Base-by-base conservation (phyloP, 257 asterid genomes). In the Jaltomata sinuosa region DNA sequence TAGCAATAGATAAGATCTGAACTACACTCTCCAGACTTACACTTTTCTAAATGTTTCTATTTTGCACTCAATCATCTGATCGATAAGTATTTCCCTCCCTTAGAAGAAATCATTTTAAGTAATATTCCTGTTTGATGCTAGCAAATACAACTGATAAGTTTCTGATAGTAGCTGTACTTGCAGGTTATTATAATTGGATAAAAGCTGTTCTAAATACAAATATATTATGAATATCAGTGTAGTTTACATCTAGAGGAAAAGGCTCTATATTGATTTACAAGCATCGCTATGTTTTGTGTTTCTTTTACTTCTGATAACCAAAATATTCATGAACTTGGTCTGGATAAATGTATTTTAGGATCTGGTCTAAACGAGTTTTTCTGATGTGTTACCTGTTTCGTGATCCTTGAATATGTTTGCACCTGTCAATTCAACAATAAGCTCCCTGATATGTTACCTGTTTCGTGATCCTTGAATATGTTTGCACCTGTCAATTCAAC, bases 131-230 rank as follows among this genome's bases (percentile, higher is more conserved):
- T 57, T 1, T 22, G 15, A 3, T 0, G 31, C 65, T 57, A 10
- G 29, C 31, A 57, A 57, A n/a, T 59, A 14, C 29, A 59, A 11
- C 34, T 18, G 31, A 59, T 59, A 59, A 22, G 10, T 59, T 59
- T 22, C 18, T 25, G 18, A 22, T 11, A 5, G 12, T 59, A 4
- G 18, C 67, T 59, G 32, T 59, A 25, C 18, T 79, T 79, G 67
- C 95, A 94, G 95, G 92, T 94, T 93, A 82, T 89, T 94, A 83
- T 34, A 34, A 2, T 93, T 90, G 86, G 98, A 94, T 83, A 91
- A 88, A 84, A 91, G 86, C 86, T 93, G 97, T 84, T 86, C 91
- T n/a, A 95, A 92, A 80, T 93, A 90, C 93, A 91, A 93, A 85
- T 92, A 4, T 38, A 92, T 59, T 92, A 93, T 83, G 96, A 92